phyloP scores from a whole-genome alignment of 148 eudicot genomes.

The Simmondsia chinensis region DNA sequence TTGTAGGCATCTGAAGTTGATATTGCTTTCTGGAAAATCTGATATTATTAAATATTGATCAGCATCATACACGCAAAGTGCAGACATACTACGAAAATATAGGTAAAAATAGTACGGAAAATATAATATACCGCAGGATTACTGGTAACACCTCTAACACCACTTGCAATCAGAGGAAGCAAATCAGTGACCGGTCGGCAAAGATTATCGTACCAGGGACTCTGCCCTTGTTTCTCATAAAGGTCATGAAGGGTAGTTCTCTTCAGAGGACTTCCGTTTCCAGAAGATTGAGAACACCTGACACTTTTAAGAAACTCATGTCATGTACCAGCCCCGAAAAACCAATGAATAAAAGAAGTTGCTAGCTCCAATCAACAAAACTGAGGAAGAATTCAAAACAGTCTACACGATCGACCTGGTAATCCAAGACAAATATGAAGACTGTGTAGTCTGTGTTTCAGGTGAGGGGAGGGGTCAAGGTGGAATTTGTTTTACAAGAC shows the following conservation, averaged over 20 bases:
- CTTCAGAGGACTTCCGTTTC: constrained; percentile 53
- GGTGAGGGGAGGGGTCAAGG: too few species aligned
- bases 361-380: too few species aligned
- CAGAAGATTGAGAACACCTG: constrained; percentile 45
- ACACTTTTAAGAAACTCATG: constrained; percentile 27
- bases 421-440: too few species aligned
- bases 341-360: too few species aligned
- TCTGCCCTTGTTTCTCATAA: constrained; percentile 86
- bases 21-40: constrained; percentile 99
- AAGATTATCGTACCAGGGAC: constrained; percentile 96
- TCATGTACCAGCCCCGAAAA: too few species aligned
- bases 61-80: neutral
- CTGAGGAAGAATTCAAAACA: neutral
- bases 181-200: constrained; percentile 96
- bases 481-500: too few species aligned
- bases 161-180: constrained; percentile 65
- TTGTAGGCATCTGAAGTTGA: constrained; percentile 95
- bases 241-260: constrained; percentile 80
- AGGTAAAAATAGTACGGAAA: neutral
- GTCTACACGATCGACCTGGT: neutral
- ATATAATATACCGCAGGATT: constrained; percentile 69
- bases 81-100: neutral
- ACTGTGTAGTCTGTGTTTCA: too few species aligned
- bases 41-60: constrained; percentile 9
- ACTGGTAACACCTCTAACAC: constrained; percentile 97